Evolutionary conservation across 169 alveolate species (phyloP).

Genomic region (Cryptosporidium ubiquitum): DNA sequence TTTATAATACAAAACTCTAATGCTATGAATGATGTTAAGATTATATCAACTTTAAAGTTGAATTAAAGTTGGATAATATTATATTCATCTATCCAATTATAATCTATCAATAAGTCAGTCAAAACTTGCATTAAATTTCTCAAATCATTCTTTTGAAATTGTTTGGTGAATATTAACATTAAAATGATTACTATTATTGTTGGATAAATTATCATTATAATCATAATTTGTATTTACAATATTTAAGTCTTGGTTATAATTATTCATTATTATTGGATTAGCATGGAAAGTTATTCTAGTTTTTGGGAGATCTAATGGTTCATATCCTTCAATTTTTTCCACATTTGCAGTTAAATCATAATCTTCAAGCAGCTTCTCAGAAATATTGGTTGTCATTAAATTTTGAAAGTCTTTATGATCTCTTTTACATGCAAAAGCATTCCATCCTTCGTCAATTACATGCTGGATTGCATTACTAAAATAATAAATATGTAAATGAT

Average conservation of each 20-base stretch:
- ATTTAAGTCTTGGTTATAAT: not conserved
- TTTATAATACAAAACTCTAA: too few species aligned
- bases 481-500: not conserved
- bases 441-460: slow-evolving; percentile 58
- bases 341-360: not conserved
- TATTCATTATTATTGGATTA: slow-evolving; percentile 13
- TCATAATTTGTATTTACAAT: not conserved
- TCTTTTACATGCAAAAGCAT: slow-evolving; percentile 24
- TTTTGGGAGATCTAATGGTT: slow-evolving; percentile 27
- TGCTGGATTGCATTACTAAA: slow-evolving; percentile 19
- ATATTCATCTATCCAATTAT: too few species aligned
- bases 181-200: too few species aligned
- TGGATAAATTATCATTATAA: too few species aligned
- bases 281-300: slow-evolving; percentile 70
- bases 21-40: too few species aligned
- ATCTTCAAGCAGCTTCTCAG: slow-evolving; percentile 15
- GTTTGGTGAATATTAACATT: too few species aligned
- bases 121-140: too few species aligned
- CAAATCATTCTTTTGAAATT: too few species aligned
- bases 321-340: slow-evolving; percentile 2
- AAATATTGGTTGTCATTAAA: slow-evolving; percentile 24
- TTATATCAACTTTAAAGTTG: too few species aligned
- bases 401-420: not conserved
- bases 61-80: too few species aligned
- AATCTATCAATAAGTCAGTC: too few species aligned